Conservation (phyloP, 2,329 filamentous ascomycete genomes). For the Colletotrichum navitas region DNA sequence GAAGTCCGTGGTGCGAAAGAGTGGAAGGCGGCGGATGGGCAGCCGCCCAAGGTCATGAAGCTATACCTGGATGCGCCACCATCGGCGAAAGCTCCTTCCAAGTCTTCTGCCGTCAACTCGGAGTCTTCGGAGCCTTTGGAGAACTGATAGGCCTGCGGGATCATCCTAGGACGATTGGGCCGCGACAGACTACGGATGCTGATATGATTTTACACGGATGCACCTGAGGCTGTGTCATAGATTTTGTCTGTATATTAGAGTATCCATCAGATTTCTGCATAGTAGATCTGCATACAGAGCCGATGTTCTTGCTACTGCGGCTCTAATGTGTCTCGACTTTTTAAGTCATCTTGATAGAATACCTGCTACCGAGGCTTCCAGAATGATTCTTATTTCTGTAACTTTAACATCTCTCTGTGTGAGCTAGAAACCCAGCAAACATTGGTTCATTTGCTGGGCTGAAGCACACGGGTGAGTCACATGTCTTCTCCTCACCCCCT, state of each 20-base stretch:
- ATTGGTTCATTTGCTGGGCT: background rate
- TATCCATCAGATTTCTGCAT: background rate
- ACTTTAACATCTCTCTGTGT: background rate
- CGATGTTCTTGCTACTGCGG: background rate
- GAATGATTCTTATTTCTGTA: background rate
- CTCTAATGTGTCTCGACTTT: background rate
- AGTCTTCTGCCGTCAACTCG: background rate
- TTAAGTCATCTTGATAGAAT: background rate
- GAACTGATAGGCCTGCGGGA: background rate
- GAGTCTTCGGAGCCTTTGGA: background rate
- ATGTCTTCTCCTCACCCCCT: background rate
- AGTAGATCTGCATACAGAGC: background rate
- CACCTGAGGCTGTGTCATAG: background rate
- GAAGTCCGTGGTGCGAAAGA: conserved; percentile 57
- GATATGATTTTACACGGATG: background rate
- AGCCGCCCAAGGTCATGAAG: conserved; percentile 57
- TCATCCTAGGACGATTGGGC: background rate
- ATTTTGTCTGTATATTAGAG: background rate
- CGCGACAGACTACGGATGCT: background rate
- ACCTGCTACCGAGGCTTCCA: background rate
- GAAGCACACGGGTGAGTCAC: background rate
- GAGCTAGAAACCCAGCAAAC: fast-evolving
- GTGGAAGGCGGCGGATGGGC: conserved; percentile 59
- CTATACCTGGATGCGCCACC: conserved; percentile 56
- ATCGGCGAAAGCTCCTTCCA: background rate